A percentile compares a stretch with the other conserved stretches of the same genome.
Conservation (phyloP, 768 basidiomycete genomes). For the Kwoniella newhampshirensis region DNA sequence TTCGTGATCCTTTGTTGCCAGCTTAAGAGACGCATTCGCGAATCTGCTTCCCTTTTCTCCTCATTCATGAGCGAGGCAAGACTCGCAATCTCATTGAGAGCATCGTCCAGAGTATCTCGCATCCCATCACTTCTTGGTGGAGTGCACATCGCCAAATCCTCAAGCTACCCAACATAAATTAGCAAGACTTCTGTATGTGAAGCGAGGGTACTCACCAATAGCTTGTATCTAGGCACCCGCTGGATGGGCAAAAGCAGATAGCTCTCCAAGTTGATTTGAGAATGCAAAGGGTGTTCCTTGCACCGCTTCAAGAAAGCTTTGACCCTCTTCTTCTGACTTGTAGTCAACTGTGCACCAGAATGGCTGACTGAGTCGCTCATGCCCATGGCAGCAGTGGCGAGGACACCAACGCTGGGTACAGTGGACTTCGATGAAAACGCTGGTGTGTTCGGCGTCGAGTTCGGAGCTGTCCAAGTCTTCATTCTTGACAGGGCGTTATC, state of each 20-base stretch:
- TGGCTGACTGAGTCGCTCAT: slow-evolving; percentile 27
- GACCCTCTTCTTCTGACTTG: slow-evolving; percentile 83
- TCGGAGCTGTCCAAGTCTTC: slow-evolving; percentile 68
- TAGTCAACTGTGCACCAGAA: slow-evolving; percentile 30
- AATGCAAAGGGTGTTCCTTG: slow-evolving; percentile 82
- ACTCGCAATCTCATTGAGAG: slow-evolving; percentile 79
- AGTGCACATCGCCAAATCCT: slow-evolving; percentile 79
- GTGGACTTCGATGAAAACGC: slow-evolving; percentile 16
- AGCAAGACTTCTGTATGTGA: too few species aligned
- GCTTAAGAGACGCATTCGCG: slow-evolving; percentile 80
- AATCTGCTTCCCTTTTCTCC: slow-evolving; percentile 93
- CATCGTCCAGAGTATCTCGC: slow-evolving; percentile 74
- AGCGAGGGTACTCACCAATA: slow-evolving; percentile 58
- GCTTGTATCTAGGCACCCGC: slow-evolving; percentile 91
- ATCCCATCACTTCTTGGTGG: slow-evolving; percentile 76
- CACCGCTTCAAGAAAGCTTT: slow-evolving; percentile 79
- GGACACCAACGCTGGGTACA: slow-evolving; percentile 11
- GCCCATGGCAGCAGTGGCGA: slow-evolving; percentile 27
- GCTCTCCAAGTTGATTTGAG: slow-evolving; percentile 88
- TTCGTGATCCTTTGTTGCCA: slow-evolving; percentile 71
- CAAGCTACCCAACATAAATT: slow-evolving; percentile 56
- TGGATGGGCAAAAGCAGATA: slow-evolving; percentile 94
- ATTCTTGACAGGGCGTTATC: slow-evolving; percentile 87
- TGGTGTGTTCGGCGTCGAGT: slow-evolving; percentile 26
- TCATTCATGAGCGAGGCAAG: slow-evolving; percentile 97